Evolutionary conservation across 2,329 filamentous ascomycete species (phyloP).

Genomic region (Fusarium sp.): DNA sequence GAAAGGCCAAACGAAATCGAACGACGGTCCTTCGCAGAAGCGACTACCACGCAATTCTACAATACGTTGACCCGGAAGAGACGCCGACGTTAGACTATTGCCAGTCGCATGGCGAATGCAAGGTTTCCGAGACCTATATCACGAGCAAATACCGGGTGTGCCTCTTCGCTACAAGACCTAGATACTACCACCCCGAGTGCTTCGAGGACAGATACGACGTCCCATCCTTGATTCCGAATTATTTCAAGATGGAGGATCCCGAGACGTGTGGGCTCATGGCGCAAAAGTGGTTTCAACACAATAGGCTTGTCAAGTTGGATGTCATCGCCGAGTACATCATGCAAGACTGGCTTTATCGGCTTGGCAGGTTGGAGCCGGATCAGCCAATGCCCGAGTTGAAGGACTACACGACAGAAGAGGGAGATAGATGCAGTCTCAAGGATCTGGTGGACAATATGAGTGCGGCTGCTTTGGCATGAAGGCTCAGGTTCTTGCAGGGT

Average conservation of each 20-base stretch:
- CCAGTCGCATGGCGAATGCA: not conserved
- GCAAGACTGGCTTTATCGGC: not conserved
- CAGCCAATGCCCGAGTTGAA: not conserved
- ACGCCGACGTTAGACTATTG: not conserved
- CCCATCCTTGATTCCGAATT: not conserved
- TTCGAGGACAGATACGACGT: not conserved
- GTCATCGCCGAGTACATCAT: not conserved
- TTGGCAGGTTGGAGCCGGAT: not conserved
- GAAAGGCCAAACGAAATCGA: not conserved
- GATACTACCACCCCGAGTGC: not conserved
- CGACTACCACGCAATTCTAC: not conserved
- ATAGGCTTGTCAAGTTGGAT: not conserved
- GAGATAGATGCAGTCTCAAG: not conserved
- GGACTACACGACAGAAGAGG: not conserved
- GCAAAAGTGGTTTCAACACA: not conserved
- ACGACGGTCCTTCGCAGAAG: not conserved
- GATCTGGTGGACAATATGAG: not conserved
- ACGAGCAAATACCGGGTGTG: not conserved
- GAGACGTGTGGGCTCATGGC: not conserved
- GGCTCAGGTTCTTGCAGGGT: not conserved
- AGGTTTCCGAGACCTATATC: not conserved
- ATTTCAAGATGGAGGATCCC: not conserved
- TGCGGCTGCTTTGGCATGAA: not conserved
- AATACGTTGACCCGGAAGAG: not conserved
- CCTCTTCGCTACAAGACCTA: not conserved